Conservation (phyloP, 1,284 basidiomycete genomes). For the Exobasidium cylindrosporum region DNA sequence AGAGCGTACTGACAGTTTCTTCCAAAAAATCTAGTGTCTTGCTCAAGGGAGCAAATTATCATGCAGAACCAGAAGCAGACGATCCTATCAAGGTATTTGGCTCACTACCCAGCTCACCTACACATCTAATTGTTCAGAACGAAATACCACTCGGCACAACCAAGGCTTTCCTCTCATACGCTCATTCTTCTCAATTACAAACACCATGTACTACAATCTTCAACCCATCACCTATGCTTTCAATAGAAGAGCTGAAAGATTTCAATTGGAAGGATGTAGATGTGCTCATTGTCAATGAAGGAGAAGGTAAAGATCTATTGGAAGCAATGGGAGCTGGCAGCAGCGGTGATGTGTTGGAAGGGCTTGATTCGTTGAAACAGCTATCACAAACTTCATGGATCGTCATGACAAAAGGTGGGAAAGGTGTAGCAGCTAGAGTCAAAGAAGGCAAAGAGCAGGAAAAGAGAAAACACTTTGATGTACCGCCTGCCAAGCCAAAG, state of each 20-base stretch:
- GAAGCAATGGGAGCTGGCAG: constrained; percentile 24
- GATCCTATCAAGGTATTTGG: constrained; percentile 26
- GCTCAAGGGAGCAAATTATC: constrained; percentile 49
- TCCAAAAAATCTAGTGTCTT: constrained; percentile 37
- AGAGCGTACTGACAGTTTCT: not conserved
- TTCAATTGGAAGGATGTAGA: constrained; percentile 59
- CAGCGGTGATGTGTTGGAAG: constrained; percentile 20
- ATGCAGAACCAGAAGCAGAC: constrained; percentile 19
- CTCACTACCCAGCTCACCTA: constrained; percentile 16
- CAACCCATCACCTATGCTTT: constrained; percentile 63
- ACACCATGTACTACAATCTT: constrained; percentile 53
- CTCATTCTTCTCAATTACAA: constrained; percentile 22
- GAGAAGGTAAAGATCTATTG: constrained; percentile 57
- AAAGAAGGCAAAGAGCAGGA: not conserved
- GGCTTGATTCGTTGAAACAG: constrained; percentile 25
- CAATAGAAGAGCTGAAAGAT: constrained; percentile 51
- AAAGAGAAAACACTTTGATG: constrained; percentile 26
- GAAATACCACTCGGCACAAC: constrained; percentile 62
- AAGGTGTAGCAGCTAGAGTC: constrained; percentile 42
- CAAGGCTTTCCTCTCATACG: constrained; percentile 55
- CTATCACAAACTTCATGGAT: constrained; percentile 36
- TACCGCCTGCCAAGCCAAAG: constrained; percentile 31
- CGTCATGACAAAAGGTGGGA: constrained; percentile 44
- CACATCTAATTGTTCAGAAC: constrained; percentile 62
- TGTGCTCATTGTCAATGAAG: constrained; percentile 62